Percentiles rank a stretch among this genome's conserved stretches.
Conservation (phyloP, 805 yeast species). For the Candida takata region DNA sequence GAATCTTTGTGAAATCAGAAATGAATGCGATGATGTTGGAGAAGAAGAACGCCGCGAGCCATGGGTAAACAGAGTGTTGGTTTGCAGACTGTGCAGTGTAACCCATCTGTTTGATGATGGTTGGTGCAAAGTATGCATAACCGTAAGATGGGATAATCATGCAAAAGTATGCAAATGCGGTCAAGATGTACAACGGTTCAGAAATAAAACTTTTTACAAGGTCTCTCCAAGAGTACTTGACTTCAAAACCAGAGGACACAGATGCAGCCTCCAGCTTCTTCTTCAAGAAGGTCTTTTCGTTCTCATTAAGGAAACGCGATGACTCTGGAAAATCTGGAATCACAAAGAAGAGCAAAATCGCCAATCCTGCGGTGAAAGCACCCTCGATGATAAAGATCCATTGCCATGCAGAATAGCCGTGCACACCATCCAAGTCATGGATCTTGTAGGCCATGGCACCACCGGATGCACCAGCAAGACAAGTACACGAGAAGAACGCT, state of each 20-base stretch:
- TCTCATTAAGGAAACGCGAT: slow-evolving; percentile 32
- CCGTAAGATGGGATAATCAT: slow-evolving; percentile 34
- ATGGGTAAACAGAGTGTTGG: slow-evolving; percentile 78
- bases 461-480: slow-evolving; percentile 50
- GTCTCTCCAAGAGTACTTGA: slow-evolving; percentile 27
- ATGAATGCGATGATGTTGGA: slow-evolving; percentile 53
- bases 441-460: slow-evolving; percentile 46
- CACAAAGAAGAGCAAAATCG: slow-evolving; percentile 30
- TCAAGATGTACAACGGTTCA: slow-evolving; percentile 45
- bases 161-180: slow-evolving; percentile 31
- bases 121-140: slow-evolving; percentile 39
- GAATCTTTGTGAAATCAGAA: slow-evolving; percentile 47
- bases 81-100: slow-evolving; percentile 69
- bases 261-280: slow-evolving; percentile 32
- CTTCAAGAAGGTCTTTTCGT: slow-evolving; percentile 32
- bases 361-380: slow-evolving; percentile 33
- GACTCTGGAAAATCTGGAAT: slow-evolving; percentile 39
- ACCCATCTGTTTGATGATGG: slow-evolving; percentile 33
- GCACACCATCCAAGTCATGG: slow-evolving; percentile 38
- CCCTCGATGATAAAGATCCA: slow-evolving; percentile 49
- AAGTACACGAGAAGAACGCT: slow-evolving; percentile 44
- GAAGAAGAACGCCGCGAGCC: slow-evolving; percentile 69
- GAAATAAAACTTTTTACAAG: slow-evolving; percentile 35
- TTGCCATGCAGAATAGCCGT: slow-evolving; percentile 38
- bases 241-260: slow-evolving; percentile 31